phyloP scores from a whole-genome alignment of 1,284 basidiomycete genomes.

The Ceratobasidium sp. region DNA sequence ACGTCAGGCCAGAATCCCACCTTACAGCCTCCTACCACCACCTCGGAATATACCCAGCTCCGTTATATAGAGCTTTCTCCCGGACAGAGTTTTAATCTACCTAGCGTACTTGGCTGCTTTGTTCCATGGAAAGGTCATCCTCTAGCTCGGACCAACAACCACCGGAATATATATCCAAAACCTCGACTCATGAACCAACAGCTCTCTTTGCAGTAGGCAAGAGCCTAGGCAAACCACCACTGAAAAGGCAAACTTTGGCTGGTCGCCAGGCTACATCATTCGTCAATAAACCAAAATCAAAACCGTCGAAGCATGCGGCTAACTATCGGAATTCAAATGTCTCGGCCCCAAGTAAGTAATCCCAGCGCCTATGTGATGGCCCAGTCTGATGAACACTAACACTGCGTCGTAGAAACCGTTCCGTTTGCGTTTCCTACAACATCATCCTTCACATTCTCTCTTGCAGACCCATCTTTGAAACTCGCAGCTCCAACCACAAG shows the following conservation, averaged over 20 bases:
- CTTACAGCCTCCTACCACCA: background rate
- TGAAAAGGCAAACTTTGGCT: background rate
- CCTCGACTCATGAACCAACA: background rate
- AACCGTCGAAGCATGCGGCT: background rate
- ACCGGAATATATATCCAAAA: background rate
- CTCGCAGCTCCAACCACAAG: background rate
- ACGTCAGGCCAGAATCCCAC: background rate
- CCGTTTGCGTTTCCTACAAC: conserved; percentile 23
- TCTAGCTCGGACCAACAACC: background rate
- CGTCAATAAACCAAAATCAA: background rate
- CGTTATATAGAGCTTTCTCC: background rate
- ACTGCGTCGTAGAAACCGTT: background rate
- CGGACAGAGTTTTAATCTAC: too few species aligned
- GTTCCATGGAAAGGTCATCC: background rate
- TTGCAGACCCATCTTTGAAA: background rate
- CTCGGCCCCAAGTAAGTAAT: conserved; percentile 5
- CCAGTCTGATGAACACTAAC: background rate
- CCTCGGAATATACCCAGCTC: background rate
- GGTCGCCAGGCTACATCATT: background rate
- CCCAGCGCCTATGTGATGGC: background rate
- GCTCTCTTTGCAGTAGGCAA: conserved; percentile 1
- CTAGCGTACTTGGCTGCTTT: background rate
- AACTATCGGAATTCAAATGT: background rate
- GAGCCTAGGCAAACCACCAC: background rate
- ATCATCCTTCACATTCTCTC: conserved; percentile 5